phyloP scores from a whole-genome alignment of 495 filamentous ascomycete genomes.

The Ascodesmis nigricans region DNA sequence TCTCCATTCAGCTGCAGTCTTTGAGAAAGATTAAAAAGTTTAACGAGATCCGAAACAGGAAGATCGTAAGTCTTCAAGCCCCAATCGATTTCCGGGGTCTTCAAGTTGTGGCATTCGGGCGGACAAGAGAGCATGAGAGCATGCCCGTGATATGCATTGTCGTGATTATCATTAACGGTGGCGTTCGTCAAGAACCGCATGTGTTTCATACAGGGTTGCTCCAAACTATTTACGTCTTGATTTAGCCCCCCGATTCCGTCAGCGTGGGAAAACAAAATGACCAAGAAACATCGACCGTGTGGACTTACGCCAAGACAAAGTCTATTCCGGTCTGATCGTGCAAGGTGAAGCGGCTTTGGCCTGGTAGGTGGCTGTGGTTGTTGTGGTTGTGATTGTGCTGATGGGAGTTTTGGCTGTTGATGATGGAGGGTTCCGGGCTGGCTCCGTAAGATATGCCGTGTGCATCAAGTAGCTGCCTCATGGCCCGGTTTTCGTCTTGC shows the following conservation, averaged over 20 bases:
- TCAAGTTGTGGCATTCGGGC: constrained; percentile 30
- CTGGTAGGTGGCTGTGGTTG: too few relatives aligned
- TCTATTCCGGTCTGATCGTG: constrained; percentile 79
- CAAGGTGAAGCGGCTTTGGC: too few relatives aligned
- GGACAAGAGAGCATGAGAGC: constrained; percentile 80
- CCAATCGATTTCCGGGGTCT: constrained; percentile 24
- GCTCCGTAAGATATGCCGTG: constrained; percentile 48
- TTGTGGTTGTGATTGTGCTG: too few relatives aligned
- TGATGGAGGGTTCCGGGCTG: too few relatives aligned
- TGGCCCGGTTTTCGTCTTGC: constrained; percentile 50
- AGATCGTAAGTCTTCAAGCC: constrained; percentile 43
- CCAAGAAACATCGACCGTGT: neutral
- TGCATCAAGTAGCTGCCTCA: constrained; percentile 50
- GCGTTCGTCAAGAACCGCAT: constrained; percentile 34
- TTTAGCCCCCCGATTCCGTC: neutral
- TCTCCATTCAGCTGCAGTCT: constrained; percentile 73
- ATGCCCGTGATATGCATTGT: constrained; percentile 44
- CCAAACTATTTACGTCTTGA: constrained; percentile 40
- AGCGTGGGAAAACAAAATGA: too few relatives aligned
- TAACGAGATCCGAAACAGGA: constrained; percentile 48
- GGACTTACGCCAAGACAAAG: constrained; percentile 82
- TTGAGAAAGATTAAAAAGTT: constrained; percentile 63
- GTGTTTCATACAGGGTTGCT: constrained; percentile 87
- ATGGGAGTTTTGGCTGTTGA: too few relatives aligned
- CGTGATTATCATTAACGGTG: constrained; percentile 16